Conservation (phyloP, 1,284 basidiomycete genomes). For the Lignosus rhinocerotis region DNA sequence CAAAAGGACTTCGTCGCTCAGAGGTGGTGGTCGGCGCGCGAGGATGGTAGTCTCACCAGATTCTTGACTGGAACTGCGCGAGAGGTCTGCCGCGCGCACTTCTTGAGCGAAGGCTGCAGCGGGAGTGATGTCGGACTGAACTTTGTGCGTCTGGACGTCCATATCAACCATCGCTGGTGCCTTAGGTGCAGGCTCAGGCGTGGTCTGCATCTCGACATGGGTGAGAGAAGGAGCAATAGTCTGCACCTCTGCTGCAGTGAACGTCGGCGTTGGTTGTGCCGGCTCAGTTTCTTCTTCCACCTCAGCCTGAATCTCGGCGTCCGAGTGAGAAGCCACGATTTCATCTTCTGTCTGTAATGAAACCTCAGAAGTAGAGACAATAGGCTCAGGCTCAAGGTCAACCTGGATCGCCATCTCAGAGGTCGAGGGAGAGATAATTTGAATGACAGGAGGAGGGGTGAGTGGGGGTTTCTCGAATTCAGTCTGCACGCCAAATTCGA, state of each 20-base stretch:
- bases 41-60: slow-evolving; percentile 50
- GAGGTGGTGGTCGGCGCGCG: slow-evolving; percentile 38
- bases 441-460: slow-evolving; percentile 27
- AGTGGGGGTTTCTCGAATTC: slow-evolving; percentile 44
- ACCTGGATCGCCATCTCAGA: slow-evolving; percentile 47
- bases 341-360: slow-evolving; percentile 54
- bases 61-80: slow-evolving; percentile 31
- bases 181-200: slow-evolving; percentile 20
- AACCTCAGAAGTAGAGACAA: slow-evolving; percentile 40
- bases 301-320: slow-evolving; percentile 46
- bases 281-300: slow-evolving; percentile 21
- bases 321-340: slow-evolving; percentile 26
- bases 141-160: slow-evolving; percentile 36
- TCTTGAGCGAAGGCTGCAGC: slow-evolving; percentile 20
- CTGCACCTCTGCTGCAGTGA: slow-evolving; percentile 16
- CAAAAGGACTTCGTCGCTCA: slow-evolving; percentile 36
- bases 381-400: slow-evolving; percentile 43
- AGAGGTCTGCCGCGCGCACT: slow-evolving; percentile 15
- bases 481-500: slow-evolving; percentile 66
- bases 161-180: slow-evolving; percentile 28
- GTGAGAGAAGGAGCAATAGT: slow-evolving; percentile 24
- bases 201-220: slow-evolving; percentile 44
- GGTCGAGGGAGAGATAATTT: slow-evolving; percentile 29
- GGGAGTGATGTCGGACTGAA: not conserved
- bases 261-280: slow-evolving; percentile 23